phyloP scores from a whole-genome alignment of 1,139 yeast species.

The Suhomyces panamericanus region DNA sequence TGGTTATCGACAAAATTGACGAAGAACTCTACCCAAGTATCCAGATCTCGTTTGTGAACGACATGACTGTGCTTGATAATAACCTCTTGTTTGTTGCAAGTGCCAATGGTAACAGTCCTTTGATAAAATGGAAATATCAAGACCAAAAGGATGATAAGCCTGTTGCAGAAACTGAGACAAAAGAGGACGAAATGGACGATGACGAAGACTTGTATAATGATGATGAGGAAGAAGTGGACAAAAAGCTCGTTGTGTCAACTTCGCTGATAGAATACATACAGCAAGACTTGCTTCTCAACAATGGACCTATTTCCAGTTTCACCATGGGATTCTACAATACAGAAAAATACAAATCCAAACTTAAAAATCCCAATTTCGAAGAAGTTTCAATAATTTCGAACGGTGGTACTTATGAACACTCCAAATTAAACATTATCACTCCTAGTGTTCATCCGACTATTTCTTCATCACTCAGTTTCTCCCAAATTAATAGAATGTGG shows the following conservation, averaged over 20 bases:
- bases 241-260: constrained; percentile 26
- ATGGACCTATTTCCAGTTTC: constrained; percentile 76
- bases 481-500: constrained; percentile 77
- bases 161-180: constrained; percentile 3
- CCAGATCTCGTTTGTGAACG: constrained; percentile 32
- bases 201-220: constrained; percentile 19
- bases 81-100: constrained; percentile 40
- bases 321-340: constrained; percentile 64
- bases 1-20: constrained; percentile 33
- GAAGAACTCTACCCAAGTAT: constrained; percentile 22
- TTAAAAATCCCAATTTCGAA: constrained; percentile 64
- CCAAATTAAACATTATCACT: constrained; percentile 59
- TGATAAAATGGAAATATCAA: constrained; percentile 34
- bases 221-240: constrained; percentile 28
- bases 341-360: constrained; percentile 56
- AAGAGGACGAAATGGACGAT: constrained; percentile 9
- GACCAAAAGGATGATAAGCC: constrained; percentile 12
- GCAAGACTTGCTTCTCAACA: constrained; percentile 59
- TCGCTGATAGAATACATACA: constrained; percentile 40
- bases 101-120: constrained; percentile 36
- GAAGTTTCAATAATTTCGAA: constrained; percentile 71
- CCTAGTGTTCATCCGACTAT: constrained; percentile 67
- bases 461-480: constrained; percentile 70
- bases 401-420: constrained; percentile 60
- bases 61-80: constrained; percentile 35